These are phyloP conservation scores for Mycena latifolia DNA, from an alignment of 768 basidiomycete species.

Conservation along the genomic window DNA sequence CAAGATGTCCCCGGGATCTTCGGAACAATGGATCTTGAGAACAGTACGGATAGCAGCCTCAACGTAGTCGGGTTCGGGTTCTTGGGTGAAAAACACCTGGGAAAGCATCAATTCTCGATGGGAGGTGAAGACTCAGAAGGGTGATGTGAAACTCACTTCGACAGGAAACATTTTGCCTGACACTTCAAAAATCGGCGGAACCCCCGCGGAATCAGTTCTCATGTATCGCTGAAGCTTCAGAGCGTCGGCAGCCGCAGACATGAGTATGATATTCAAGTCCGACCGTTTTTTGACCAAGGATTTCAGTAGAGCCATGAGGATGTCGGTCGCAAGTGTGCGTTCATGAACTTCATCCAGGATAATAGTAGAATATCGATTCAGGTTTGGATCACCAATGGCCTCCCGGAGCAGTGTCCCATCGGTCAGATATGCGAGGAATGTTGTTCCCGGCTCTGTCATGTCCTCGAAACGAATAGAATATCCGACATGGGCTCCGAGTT, in stretches of 20 bases:
- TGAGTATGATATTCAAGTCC: too few species aligned
- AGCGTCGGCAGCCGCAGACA: too few species aligned
- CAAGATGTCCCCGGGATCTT: conserved; percentile 92
- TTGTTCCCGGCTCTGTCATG: conserved; percentile 88
- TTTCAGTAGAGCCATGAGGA: too few species aligned
- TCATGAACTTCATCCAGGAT: conserved; percentile 99
- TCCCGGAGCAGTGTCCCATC: conserved; percentile 98
- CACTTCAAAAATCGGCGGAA: too few species aligned
- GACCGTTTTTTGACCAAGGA: too few species aligned
- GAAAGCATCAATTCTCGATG: too few species aligned
- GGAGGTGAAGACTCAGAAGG: too few species aligned
- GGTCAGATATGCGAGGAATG: conserved; percentile 99
- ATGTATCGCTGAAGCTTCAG: too few species aligned
- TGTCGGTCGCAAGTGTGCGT: conserved; percentile 96
- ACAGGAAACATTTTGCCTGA: too few species aligned
- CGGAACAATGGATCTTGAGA: conserved; percentile 96
- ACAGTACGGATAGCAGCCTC: conserved; percentile 97
- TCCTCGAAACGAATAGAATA: conserved; percentile 99
- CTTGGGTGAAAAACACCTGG: too few species aligned
- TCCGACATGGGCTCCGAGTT: conserved; percentile 93
- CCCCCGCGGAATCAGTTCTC: too few species aligned
- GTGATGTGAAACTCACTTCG: too few species aligned
- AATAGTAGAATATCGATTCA: conserved; percentile 95
- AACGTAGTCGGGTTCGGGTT: conserved; percentile 89
- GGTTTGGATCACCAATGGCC: conserved; percentile 94